Percentiles rank a stretch among this genome's conserved stretches.
These are phyloP conservation scores for Physcomitrellopsis africana DNA, from an alignment of 225 moss, liverwort and hornwort genomes.

Conservation along the genomic window DNA sequence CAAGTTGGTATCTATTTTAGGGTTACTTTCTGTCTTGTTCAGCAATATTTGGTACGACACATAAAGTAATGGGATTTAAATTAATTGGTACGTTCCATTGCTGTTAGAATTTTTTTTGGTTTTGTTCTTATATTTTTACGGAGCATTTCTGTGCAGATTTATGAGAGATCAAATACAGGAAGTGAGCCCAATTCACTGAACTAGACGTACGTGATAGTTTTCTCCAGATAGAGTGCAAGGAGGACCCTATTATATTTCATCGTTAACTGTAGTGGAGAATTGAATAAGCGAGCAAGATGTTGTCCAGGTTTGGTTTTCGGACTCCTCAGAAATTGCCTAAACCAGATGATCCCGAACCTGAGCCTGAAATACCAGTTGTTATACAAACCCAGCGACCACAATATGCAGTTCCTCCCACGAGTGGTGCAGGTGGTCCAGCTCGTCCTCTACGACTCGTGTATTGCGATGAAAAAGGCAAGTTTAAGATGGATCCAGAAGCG, in stretches of 20 bases:
- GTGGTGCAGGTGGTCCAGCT: conserved; percentile 48
- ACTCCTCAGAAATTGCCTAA: conserved; percentile 32
- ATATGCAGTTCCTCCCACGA: conserved; percentile 21
- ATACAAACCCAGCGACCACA: conserved; percentile 44
- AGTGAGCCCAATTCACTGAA: not conserved
- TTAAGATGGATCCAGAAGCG: conserved; percentile 97
- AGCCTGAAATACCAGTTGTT: conserved; percentile 39
- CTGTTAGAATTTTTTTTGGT: not conserved
- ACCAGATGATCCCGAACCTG: conserved; percentile 32
- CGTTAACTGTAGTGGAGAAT: not conserved
- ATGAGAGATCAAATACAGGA: not conserved
- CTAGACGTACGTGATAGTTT: conserved; percentile 1
- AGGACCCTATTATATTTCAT: not conserved
- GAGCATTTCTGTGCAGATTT: conserved; percentile 19
- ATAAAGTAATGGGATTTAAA: not conserved
- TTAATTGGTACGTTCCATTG: not conserved
- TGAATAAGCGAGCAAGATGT: conserved; percentile 40
- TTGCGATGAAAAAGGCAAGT: conserved; percentile 87
- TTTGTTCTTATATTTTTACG: not conserved
- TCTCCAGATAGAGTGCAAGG: not conserved
- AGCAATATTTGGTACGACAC: not conserved
- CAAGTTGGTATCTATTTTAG: not conserved
- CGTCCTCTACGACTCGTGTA: conserved; percentile 89
- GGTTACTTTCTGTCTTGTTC: not conserved
- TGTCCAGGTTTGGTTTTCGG: conserved; percentile 54